Evolutionary conservation across 257 asterid genomes (phyloP).

Genomic region (Fraxinus anomala): DNA sequence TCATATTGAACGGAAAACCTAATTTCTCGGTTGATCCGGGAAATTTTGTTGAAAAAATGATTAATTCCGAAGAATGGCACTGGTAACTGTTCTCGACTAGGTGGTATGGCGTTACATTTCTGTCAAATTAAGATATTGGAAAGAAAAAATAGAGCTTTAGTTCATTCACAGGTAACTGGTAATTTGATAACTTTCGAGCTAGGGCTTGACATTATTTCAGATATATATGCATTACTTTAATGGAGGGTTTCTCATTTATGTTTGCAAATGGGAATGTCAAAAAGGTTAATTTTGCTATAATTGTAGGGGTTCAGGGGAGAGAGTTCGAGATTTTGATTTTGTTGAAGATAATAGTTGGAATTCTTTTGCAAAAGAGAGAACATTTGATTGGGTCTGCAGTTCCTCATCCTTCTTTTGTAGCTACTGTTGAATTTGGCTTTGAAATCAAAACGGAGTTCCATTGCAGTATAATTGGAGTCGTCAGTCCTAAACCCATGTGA

Average conservation of each 20-base stretch:
- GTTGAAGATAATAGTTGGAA: background rate
- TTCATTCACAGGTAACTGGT: background rate
- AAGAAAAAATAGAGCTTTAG: background rate
- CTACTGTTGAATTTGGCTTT: background rate
- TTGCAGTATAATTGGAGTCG: constrained; percentile 2
- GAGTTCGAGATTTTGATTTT: constrained; percentile 9
- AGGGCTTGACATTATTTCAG: constrained; percentile 21
- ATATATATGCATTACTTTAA: background rate
- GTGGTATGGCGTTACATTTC: constrained; percentile 6
- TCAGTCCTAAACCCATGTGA: background rate
- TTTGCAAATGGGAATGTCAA: constrained; percentile 12
- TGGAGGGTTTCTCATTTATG: constrained; percentile 4
- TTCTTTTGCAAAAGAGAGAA: background rate
- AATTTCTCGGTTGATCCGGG: background rate
- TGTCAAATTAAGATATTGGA: background rate
- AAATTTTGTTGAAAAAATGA: background rate
- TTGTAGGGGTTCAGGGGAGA: constrained; percentile 11
- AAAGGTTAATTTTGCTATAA: background rate
- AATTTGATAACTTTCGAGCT: constrained; percentile 18
- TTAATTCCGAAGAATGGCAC: constrained; percentile 2
- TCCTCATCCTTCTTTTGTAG: background rate
- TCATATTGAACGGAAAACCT: constrained; percentile 8
- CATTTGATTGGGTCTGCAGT: constrained; percentile 7
- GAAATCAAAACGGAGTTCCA: background rate
- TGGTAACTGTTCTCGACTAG: constrained; percentile 2